Base-by-base conservation (phyloP, 106 monocot species). In the Acanthochlamys bracteata region DNA sequence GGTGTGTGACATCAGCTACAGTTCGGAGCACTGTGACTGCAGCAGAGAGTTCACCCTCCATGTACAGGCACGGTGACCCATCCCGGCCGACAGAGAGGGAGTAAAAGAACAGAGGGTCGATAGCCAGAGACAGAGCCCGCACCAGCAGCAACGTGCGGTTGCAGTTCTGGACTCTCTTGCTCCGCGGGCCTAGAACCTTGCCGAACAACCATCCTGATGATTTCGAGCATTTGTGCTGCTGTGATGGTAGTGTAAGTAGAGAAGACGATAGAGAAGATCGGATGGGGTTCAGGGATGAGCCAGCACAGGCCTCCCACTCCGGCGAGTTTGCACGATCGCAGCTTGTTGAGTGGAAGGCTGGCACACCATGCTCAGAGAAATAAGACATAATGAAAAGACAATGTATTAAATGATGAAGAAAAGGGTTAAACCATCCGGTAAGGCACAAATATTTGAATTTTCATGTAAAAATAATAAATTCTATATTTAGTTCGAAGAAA, bases 71-170 rank as follows among this genome's bases (percentile, higher is more conserved):
- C 45, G 78, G 66, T 17, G 60, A 63, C 22, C 82, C 78, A 19
- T 62, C 69, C 20, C 73, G 49, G 25, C 76, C 83, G 52, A 84
- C 71, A 7, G 83, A 81, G 41, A 93, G 63, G 15, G 86, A 73
- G 78, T 94, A 94, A 81, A 94, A 94, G 89, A 94, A 94, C 24
- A 94, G 59, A 11, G 93, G 93, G 68, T 94, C 93, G 42, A 79
- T 75, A n/a, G 90, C 83, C 40, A 94, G 73, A 16, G 93, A 75
- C 58, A 80, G 74, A 22, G 85, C 89, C 21, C 93, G 82, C 13
- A 76, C 74, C 20, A 93, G 73, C 42, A 93, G 75, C 46, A 93
- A 42, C 19, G 60, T 75, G 46, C 89, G 75, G 83, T 93, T 93
- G 89, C 80, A 89, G 12, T 65, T 68, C 74, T 79, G 85, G 11